Evolutionary conservation across 208 protist species (phyloP).

Genomic region (Borovskyia barvae): DNA sequence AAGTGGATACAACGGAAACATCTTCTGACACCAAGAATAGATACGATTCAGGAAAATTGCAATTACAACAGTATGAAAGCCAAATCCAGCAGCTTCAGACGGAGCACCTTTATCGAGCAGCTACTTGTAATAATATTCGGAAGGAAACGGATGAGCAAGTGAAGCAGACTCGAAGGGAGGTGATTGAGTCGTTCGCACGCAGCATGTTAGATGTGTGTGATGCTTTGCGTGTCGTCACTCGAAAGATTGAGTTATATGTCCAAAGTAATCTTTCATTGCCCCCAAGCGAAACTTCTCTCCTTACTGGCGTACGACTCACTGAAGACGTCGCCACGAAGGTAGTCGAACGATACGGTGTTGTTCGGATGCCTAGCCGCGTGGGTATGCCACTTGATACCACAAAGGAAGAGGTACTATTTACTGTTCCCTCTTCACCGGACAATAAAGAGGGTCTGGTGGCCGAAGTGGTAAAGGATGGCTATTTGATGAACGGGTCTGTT

Average conservation of each 20-base stretch:
- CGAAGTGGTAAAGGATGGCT: constrained; percentile 61
- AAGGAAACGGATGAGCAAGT: constrained; percentile 28
- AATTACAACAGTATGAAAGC: constrained; percentile 20
- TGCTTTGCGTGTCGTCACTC: constrained; percentile 37
- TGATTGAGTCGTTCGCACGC: constrained; percentile 41
- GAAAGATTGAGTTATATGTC: constrained; percentile 18
- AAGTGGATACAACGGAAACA: background rate
- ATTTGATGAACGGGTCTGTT: constrained; percentile 33
- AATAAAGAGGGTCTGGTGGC: constrained; percentile 33
- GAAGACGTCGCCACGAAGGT: constrained; percentile 42
- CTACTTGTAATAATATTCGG: constrained; percentile 57
- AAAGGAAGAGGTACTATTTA: constrained; percentile 41
- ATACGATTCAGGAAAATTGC: constrained; percentile 16
- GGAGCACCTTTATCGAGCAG: constrained; percentile 50
- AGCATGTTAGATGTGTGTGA: constrained; percentile 65
- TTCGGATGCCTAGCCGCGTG: constrained; percentile 18
- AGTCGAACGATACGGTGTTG: constrained; percentile 47
- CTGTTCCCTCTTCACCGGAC: constrained; percentile 25
- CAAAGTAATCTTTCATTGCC: constrained; percentile 10
- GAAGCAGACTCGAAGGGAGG: constrained; percentile 29
- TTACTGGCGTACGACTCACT: constrained; percentile 49
- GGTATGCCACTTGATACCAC: constrained; percentile 44
- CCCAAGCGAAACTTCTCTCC: constrained; percentile 15
- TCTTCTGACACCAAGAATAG: constrained; percentile 3
- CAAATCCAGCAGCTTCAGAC: constrained; percentile 37